Evolutionary conservation across 371 early-diverging fungal genomes (phyloP), one percentile per base, ranked within the genome.

Genomic region (Rhizopus microsporus): DNA sequence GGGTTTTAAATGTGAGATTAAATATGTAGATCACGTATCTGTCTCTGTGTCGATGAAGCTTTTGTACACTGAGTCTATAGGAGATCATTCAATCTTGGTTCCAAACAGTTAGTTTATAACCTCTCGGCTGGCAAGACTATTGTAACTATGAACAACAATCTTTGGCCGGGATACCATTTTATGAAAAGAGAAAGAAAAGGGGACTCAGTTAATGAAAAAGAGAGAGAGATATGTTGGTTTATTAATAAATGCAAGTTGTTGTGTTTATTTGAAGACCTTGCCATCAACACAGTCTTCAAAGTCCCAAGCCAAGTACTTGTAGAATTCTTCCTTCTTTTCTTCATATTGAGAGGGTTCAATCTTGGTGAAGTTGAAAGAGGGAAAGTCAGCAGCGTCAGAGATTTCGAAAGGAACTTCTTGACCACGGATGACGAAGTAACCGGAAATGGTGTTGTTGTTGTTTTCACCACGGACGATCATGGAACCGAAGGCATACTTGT

Each of bases 401-500:
- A 97, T 80, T 72, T 93, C 94, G 67, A 80, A 83, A 37, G 94
- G 93, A 63, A 97, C 80, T 66, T 89, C 93, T 63, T 87, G 82
- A 43, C 96, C 97, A 72, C 96, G 90, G 78, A 94, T 83, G 43
- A 97, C 87, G 75, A 93, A 97, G 91, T 91, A 93, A 71, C 97
- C 96, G 49, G 84, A 71, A 81, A 97, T 96, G 71, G 77, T 76
- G 86, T 93, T 95, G 74, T 93, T 85, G 85, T 90, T 85, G 75
- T 94, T 87, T 74, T 84, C 82, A 63, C 97, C 97, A 60, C 91
- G 78, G 31, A 93, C 90, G 49, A 92, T 71, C 77, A 97, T 77
- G 69, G 86, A 83, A 61, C 92, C 97, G 71, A 97, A 97, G 61
- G 95, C 95, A 73, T 95, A 97, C 85, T 96, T 97, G 78, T 92